Conservation (phyloP, 305 asterid species). For the Plantago coronopus region DNA sequence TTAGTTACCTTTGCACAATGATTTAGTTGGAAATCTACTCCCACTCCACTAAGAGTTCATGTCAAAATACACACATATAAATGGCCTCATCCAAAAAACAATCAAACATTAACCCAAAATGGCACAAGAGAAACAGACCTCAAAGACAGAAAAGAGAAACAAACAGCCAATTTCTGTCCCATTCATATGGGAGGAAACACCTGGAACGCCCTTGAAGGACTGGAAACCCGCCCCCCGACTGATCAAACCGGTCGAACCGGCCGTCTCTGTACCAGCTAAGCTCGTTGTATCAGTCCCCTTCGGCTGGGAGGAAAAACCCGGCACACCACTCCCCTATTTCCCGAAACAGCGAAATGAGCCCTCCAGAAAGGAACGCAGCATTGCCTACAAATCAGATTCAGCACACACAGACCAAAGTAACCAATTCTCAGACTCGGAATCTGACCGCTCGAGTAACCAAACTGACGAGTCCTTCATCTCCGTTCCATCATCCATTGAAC, state of each 20-base stretch:
- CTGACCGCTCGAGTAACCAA: constrained; percentile 50
- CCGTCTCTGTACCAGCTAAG: constrained; percentile 29
- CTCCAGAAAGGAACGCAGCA: constrained; percentile 17
- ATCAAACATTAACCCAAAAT: constrained; percentile 26
- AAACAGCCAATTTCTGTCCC: constrained; percentile 65
- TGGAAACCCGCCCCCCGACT: constrained; percentile 49
- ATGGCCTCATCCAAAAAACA: constrained; percentile 9
- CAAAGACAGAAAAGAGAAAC: constrained; percentile 41
- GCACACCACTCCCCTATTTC: constrained; percentile 59
- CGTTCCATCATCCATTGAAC: constrained; percentile 33
- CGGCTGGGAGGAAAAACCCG: constrained; percentile 90
- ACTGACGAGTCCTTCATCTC: constrained; percentile 58
- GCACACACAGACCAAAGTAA: constrained; percentile 20
- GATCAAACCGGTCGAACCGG: constrained; percentile 23
- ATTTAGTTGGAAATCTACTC: constrained; percentile 43
- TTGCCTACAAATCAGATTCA: constrained; percentile 25
- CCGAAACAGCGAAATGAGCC: constrained; percentile 12
- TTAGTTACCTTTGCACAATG: constrained; percentile 39
- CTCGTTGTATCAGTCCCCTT: constrained; percentile 75
- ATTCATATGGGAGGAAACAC: constrained; percentile 76
- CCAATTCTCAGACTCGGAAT: constrained; percentile 31
- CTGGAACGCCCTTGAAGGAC: constrained; percentile 67
- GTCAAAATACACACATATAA: background rate
- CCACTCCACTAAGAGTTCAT: constrained; percentile 26
- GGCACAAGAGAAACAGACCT: constrained; percentile 39